Percentiles rank a stretch among this genome's conserved stretches.
These are phyloP conservation scores for Cyclaneusma minus DNA, from an alignment of 2,329 filamentous ascomycete species.

Conservation along the genomic window DNA sequence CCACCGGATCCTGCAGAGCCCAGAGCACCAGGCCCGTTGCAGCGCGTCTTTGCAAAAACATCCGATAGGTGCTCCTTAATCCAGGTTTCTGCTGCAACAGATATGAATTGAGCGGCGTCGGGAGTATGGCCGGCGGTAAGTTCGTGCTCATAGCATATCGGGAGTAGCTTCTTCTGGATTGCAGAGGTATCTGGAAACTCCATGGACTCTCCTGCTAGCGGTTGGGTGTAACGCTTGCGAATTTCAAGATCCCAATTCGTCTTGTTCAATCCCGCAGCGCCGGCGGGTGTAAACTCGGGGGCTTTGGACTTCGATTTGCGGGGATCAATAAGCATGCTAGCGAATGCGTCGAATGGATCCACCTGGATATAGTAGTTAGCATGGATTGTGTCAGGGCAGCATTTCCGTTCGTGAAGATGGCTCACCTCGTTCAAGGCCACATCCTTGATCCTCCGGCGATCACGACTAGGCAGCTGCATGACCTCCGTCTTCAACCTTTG, in stretches of 20 bases:
- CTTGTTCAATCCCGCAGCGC: conserved; percentile 60
- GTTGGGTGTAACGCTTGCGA: conserved; percentile 46
- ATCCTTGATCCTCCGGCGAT: conserved; percentile 52
- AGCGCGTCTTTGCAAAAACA: conserved; percentile 47
- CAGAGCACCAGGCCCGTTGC: conserved; percentile 47
- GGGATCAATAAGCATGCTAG: conserved; percentile 17
- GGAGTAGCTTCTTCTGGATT: conserved; percentile 50
- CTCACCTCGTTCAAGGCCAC: conserved; percentile 44
- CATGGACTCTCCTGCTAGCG: conserved; percentile 50
- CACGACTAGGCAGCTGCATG: conserved; percentile 53
- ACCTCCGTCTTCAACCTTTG: conserved; percentile 51
- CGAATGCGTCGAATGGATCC: conserved; percentile 16
- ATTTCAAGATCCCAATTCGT: conserved; percentile 61
- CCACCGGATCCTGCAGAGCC: conserved; percentile 47
- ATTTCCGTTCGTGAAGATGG: conserved; percentile 9
- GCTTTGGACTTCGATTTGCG: conserved; percentile 25
- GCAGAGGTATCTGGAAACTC: conserved; percentile 52
- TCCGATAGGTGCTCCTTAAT: conserved; percentile 50
- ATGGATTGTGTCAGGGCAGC: conserved; percentile 3
- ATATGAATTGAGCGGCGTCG: conserved; percentile 48
- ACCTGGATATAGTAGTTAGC: conserved; percentile 9
- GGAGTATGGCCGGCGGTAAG: conserved; percentile 40
- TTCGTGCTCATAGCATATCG: conserved; percentile 52
- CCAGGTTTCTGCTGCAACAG: conserved; percentile 49
- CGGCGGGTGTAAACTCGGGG: conserved; percentile 47